Percentiles rank a stretch among this genome's conserved stretches.
Conservation (phyloP, 768 basidiomycete species). For the Rhizopogon vesiculosus region DNA sequence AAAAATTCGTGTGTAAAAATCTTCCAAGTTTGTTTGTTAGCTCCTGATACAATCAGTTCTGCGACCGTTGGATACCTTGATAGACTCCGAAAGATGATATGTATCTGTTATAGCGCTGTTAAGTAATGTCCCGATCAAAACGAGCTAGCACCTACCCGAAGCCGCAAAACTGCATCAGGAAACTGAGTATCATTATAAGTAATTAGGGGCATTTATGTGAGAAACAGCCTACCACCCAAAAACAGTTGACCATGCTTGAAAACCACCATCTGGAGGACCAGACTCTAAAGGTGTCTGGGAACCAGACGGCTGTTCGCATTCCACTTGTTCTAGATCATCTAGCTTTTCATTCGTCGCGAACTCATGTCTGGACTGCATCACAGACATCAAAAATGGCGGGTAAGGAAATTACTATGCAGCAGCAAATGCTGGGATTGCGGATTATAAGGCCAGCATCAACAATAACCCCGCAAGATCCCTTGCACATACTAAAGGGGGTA, state of each 20-base stretch:
- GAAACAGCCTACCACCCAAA: conserved; percentile 4
- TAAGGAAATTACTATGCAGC: too few species aligned
- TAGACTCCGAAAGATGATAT: conserved; percentile 27
- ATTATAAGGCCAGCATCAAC: too few species aligned
- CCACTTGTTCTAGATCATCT: background rate
- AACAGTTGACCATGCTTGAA: conserved; percentile 9
- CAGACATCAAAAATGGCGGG: too few species aligned
- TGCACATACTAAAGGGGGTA: too few species aligned
- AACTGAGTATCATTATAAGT: conserved; percentile 6
- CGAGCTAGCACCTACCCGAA: conserved; percentile 13
- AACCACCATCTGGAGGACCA: conserved; percentile 5
- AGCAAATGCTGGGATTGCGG: too few species aligned
- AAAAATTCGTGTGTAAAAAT: conserved; percentile 27
- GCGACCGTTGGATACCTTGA: conserved; percentile 16
- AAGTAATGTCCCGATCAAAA: background rate
- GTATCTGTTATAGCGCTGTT: conserved; percentile 10
- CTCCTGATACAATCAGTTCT: background rate
- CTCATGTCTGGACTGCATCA: too few species aligned
- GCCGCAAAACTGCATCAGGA: conserved; percentile 23
- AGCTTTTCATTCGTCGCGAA: background rate
- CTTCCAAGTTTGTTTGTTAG: conserved; percentile 14
- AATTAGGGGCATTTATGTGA: background rate
- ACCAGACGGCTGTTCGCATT: background rate
- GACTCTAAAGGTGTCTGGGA: background rate
- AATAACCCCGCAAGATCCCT: too few species aligned